These are phyloP conservation scores for Omphalotus olearius DNA, from an alignment of 1,284 basidiomycete genomes.

Conservation along the genomic window DNA sequence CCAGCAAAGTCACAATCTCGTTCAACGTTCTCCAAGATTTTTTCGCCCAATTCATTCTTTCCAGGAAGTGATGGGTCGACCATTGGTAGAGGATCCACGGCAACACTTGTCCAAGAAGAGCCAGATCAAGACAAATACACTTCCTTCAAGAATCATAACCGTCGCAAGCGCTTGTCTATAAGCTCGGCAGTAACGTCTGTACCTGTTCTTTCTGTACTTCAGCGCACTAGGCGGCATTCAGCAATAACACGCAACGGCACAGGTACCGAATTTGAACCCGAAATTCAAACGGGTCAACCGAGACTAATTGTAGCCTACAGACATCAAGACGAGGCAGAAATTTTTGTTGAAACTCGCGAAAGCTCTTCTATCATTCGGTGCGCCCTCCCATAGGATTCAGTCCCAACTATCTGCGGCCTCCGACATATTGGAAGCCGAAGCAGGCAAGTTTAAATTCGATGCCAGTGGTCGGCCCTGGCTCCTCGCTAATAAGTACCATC, in stretches of 20 bases:
- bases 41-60: constrained; percentile 1
- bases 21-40: constrained; percentile 6
- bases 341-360: constrained; percentile 81
- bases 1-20: constrained; percentile 2
- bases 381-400: constrained; percentile 85
- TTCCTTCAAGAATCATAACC: constrained; percentile 4
- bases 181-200: constrained; percentile 7
- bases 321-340: constrained; percentile 58
- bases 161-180: constrained; percentile 9
- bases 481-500: background rate
- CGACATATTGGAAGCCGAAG: constrained; percentile 37
- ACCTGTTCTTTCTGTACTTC: constrained; percentile 12
- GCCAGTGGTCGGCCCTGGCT: background rate
- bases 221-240: constrained; percentile 22
- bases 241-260: constrained; percentile 31
- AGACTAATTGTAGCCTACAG: constrained; percentile 29
- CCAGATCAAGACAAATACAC: constrained; percentile 6
- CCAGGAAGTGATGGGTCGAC: background rate
- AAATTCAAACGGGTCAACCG: too few species aligned
- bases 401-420: constrained; percentile 63
- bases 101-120: constrained; percentile 8
- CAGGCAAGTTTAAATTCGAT: constrained; percentile 31
- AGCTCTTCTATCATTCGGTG: constrained; percentile 77
- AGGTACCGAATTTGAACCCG: constrained; percentile 21
- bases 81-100: constrained; percentile 1